Evolutionary conservation across 371 early-diverging fungal genomes (phyloP), one percentile per base, ranked within the genome.

Genomic region (Syncephalastrum racemosum): DNA sequence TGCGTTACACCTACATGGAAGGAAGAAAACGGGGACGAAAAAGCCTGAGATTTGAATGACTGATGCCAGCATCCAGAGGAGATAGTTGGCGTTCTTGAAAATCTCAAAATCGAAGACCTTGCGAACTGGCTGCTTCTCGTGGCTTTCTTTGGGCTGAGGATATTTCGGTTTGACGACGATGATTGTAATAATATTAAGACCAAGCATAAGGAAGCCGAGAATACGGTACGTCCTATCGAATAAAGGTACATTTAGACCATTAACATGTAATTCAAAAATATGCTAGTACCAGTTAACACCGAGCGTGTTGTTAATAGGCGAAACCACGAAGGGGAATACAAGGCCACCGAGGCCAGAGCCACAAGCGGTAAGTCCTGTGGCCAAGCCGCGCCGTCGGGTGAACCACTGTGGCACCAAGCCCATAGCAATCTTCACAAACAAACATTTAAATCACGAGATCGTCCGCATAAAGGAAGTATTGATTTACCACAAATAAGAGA

Each of bases 331-430:
- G 1, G 84, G 73, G 60, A 89, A 63, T 39, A 80, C 75, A 7
- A 90, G 75, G 0, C 89, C 89, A 27, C 91, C 91, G 39, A 88
- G 59, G 5, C 91, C 89, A 6, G 82, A 73, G 4, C 92, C 92
- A 52, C 84, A 68, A 46, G 84, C 80, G 19, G 87, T 82, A 14
- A 90, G 67, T 8, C 90, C 93, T 0, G 83, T 76, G 10, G 88
- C 91, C 41, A 91, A 48, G 0, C 87, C 85, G 5, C 89, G 80
- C 24, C 66, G 58, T 31, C 73, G 72, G 20, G 52, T 52, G 61
- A 90, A 91, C 89, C 89, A 91, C 54, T 90, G 89, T 0, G 87
- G 59, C 1, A 86, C 82, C 7, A 84, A 63, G 13, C 73, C 49
- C 47, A 82, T 59, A 23, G 53, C 60, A 24, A 62, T 53, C 67